Evolutionary conservation across 2,329 filamentous ascomycete species (phyloP), one percentile per base, ranked within the genome.

Genomic region (Colletotrichum magnum): DNA sequence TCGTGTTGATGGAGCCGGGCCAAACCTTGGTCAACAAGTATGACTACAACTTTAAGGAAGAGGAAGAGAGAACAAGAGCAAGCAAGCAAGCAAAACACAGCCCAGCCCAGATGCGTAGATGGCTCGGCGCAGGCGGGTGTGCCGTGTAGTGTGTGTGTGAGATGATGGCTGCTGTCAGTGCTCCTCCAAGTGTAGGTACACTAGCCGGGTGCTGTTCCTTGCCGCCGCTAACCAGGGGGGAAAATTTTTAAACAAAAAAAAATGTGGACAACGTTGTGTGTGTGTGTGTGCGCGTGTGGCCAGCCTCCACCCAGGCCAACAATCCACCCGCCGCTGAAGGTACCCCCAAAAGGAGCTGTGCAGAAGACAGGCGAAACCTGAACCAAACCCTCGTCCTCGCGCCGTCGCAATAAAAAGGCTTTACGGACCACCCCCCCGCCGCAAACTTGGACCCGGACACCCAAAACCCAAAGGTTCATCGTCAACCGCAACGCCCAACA

Each of bases 301-400:
- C 60, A 65, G 50, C 65, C 53, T 54, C 48, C 21, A n/a, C 50
- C 36, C 24, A 50, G 16, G 50, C 65, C 66, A 69, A 61, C 53
- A 43, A 10, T 21, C 10, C 21, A 24, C 21, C 32, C 45, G 3
- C 45, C 45, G 18, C 45, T 47, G 10, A 16, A 67, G 67, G 67
- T 60, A 69, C 66, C 41, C 21, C 18, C 26, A 39, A 66, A 57
- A 61, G 66, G 62, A 60, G 62, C 28, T 61, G 41, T 54, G 56
- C 50, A 51, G 61, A 69, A 69, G 62, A 16, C 41, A 45, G 66
- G 54, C 67, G 62, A 69, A 69, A 67, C 67, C 67, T 60, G 53
- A 68, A 65, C 62, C 67, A 69, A 69, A 67, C 67, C 67, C 56
- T 47, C 63, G 65, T 56, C 67, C 67, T 69, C 67, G n/a, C 58